Evolutionary conservation across 306 rosid genomes (phyloP), one percentile per base, ranked within the genome.

Genomic region (Castanea mollissima): DNA sequence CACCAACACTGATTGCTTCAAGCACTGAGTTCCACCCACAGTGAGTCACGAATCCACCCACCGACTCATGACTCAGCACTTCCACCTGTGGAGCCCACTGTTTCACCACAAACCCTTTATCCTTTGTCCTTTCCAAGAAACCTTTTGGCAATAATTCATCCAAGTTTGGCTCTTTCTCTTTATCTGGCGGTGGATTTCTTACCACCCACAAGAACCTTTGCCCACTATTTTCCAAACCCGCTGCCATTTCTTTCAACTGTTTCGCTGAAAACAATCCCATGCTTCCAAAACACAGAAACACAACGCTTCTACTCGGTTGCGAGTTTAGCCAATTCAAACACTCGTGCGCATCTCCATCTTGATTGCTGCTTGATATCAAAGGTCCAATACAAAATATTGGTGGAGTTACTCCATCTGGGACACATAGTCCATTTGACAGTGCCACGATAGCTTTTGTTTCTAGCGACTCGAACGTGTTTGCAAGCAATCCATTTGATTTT

Each of bases 1-100:
- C 83, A 5, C 85, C 88, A 41, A 41, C 83, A 11, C 82, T 75
- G 2, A 87, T 76, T 0, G 91, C 83, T 52, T 92, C 97, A 59
- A 92, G 46, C 52, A 88, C 88, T 25, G 90, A 92, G 82, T 90
- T 92, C 97, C 94, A 92, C 5, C 94, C 97, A 52, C 87, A 83
- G 32, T 88, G 94, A 11, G 78, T 86, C 83, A 90, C 86, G 16
- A 90, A 89, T 55, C 93, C 93, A 2, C 91, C 96, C 2, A 90
- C 84, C 0, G 94, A 84, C 10, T 81, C 71, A 11, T 90, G 91
- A 63, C 80, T 84, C 38, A 92, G 76, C 16, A 90, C 85, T 0
- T 23, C 82, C 23, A 20, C 12, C 46, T 41, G 46, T 41, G 46
- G 46, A 41, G 46, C 46, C 12, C 11, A 41, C 8, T 41, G 46